phyloP scores from a whole-genome alignment of 2,329 filamentous ascomycete species.

The Pyrenophora graminea region DNA sequence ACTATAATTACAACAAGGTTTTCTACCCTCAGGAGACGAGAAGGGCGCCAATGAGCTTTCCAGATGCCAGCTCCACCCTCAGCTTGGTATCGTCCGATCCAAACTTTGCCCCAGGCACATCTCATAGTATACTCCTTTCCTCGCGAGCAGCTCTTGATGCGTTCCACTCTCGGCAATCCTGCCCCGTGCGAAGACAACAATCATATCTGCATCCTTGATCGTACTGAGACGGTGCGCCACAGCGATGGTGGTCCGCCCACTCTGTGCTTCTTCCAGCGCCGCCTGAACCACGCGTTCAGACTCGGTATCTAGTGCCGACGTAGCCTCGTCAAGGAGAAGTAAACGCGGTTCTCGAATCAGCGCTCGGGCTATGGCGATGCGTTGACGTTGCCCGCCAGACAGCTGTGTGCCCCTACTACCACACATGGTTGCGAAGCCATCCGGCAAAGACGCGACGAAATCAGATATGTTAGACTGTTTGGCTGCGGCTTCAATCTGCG shows the following conservation, averaged over 20 bases:
- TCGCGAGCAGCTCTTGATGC: conserved; percentile 47
- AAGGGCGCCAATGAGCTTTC: too few relatives aligned
- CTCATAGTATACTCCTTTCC: conserved; percentile 49
- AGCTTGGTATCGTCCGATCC: conserved; percentile 37
- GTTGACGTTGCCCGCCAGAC: conserved; percentile 86
- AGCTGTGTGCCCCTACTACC: conserved; percentile 42
- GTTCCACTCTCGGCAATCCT: conserved; percentile 80
- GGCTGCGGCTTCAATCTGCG: conserved; percentile 75
- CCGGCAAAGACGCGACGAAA: conserved; percentile 46
- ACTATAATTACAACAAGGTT: too few relatives aligned
- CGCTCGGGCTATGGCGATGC: conserved; percentile 89
- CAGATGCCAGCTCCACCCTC: neutral
- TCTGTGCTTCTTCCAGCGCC: conserved; percentile 78
- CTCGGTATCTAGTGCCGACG: conserved; percentile 43
- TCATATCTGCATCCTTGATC: conserved; percentile 91
- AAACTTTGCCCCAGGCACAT: conserved; percentile 52
- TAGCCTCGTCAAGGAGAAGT: conserved; percentile 53
- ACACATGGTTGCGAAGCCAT: conserved; percentile 58
- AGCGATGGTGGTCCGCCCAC: conserved; percentile 87
- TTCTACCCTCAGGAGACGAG: too few relatives aligned
- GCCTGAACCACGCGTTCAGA: conserved; percentile 77
- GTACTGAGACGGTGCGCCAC: conserved; percentile 91
- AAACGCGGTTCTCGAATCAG: conserved; percentile 90
- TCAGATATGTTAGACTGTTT: conserved; percentile 59
- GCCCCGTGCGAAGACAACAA: conserved; percentile 91